Percentiles rank a stretch among this genome's conserved stretches.
Evolutionary conservation across 1,139 yeast species (phyloP).

Genomic region (Suhomyces wounanorum): DNA sequence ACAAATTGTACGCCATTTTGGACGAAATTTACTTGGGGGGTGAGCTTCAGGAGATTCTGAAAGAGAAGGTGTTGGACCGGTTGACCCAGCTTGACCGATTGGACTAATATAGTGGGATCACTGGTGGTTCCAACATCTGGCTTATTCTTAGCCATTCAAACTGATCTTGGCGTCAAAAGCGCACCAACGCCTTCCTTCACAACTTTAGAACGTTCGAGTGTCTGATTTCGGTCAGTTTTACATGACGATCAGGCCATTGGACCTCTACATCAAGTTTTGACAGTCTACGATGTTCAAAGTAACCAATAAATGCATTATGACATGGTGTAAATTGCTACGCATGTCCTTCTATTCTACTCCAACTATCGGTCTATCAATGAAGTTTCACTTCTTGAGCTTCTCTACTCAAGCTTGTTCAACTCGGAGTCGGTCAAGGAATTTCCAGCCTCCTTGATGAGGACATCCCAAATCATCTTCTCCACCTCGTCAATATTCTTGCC

Average conservation of each 20-base stretch:
- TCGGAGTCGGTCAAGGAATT: slow-evolving; percentile 3
- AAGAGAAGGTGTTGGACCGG: slow-evolving; percentile 55
- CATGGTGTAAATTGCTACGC: not conserved
- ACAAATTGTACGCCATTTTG: slow-evolving; percentile 66
- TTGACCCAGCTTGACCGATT: slow-evolving; percentile 50
- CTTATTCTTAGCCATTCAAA: too few relatives aligned
- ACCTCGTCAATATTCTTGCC: slow-evolving; percentile 60
- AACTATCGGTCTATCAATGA: too few relatives aligned
- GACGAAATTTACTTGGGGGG: slow-evolving; percentile 82
- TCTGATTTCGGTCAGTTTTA: too few relatives aligned
- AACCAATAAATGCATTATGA: not conserved
- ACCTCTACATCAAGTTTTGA: too few relatives aligned
- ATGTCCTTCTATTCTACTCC: not conserved
- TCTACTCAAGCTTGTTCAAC: not conserved
- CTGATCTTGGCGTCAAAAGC: too few relatives aligned
- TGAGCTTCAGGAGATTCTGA: slow-evolving; percentile 74
- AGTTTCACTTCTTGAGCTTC: too few relatives aligned
- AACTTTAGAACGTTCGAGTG: too few relatives aligned
- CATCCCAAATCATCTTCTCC: slow-evolving; percentile 30
- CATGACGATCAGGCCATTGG: too few relatives aligned
- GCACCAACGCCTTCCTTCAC: too few relatives aligned
- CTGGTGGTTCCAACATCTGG: too few relatives aligned
- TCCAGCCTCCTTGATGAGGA: slow-evolving; percentile 9
- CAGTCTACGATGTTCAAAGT: not conserved
- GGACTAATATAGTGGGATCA: slow-evolving; percentile 23